Evolutionary conservation across 208 protist genomes (phyloP), one percentile per base, ranked within the genome.

Genomic region (Lotmaria passim): DNA sequence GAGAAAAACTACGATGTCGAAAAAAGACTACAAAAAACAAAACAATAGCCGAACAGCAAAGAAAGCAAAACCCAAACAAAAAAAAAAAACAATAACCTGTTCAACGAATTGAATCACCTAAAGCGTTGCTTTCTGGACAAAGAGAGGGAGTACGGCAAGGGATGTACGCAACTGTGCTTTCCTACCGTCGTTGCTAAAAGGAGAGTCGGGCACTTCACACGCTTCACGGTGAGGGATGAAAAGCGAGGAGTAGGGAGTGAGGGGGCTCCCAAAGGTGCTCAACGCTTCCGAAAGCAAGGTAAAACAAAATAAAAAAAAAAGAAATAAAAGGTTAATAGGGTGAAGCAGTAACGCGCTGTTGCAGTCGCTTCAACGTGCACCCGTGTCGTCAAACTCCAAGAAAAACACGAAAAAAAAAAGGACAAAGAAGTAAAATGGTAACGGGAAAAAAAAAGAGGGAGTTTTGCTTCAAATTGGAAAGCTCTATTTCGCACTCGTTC

Each of bases 61-160:
- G 58, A 48, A 50, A 66, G 3, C 63, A 79, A 62, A n/a, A n/a
- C n/a, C n/a, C n/a, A n/a, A n/a, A 60, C 33, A 31, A 36, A 41
- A 68, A 63, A 48, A 50, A 66, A 5, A 70, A 79, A 62, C 56
- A 61, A 24, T 23, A 30, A 59, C 23, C 23, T 28, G 21, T 19
- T 59, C 21, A 43, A 43, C 28, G 7, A 41, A 31, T 7, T 41
- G 41, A 53, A 44, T 33, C 34, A n/a, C 55, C 55, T 47, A 60
- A 24, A 48, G 3, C 23, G 3, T 5, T 23, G 10, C 6, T 50
- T 51, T 21, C n/a, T 17, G 61, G 23, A 69, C 23, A 65, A 69
- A 73, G 55, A 76, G 48, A 59, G 47, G 41, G 36, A 59, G 30
- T 47, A 69, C n/a, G 17, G 33, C 21, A 61, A 44, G 38, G n/a